Percentiles rank a stretch among this genome's conserved stretches.
Conservation (phyloP, 805 yeast genomes). For the Pichia californica region DNA sequence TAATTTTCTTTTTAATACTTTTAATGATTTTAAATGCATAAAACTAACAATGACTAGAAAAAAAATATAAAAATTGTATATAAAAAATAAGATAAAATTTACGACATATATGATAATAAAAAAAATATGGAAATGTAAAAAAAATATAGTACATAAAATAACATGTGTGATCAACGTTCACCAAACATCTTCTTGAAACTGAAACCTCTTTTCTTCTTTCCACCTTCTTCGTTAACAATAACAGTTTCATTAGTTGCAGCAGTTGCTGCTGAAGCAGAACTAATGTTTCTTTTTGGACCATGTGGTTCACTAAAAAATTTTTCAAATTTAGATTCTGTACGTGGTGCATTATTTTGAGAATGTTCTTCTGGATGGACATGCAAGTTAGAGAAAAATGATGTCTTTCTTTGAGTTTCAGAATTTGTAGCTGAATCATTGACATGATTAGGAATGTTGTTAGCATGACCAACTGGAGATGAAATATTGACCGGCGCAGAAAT, state of each 20-base stretch:
- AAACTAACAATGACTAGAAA: too few species aligned
- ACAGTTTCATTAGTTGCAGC: constrained; percentile 17
- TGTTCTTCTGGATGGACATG: background rate
- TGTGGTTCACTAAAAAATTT: constrained; percentile 12
- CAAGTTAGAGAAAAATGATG: background rate
- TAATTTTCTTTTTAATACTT: too few species aligned
- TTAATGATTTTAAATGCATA: background rate
- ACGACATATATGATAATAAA: too few species aligned
- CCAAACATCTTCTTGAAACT: constrained; percentile 31
- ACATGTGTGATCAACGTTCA: constrained; percentile 12
- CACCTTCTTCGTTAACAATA: background rate
- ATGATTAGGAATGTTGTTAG: too few species aligned
- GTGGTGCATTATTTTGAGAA: background rate
- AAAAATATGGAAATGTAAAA: background rate
- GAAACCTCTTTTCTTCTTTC: constrained; percentile 28
- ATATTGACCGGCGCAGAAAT: too few species aligned
- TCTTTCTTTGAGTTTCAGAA: background rate
- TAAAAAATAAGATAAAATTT: too few species aligned
- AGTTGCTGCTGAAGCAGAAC: constrained; percentile 8
- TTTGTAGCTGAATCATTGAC: background rate
- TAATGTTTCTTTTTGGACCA: constrained; percentile 13
- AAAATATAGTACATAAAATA: constrained; percentile 1
- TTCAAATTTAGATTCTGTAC: constrained; percentile 11
- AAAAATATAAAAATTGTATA: too few species aligned
- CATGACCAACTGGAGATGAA: background rate